Base-by-base conservation (phyloP, 129 eudicot species). In the Pulicaria dysenterica region DNA sequence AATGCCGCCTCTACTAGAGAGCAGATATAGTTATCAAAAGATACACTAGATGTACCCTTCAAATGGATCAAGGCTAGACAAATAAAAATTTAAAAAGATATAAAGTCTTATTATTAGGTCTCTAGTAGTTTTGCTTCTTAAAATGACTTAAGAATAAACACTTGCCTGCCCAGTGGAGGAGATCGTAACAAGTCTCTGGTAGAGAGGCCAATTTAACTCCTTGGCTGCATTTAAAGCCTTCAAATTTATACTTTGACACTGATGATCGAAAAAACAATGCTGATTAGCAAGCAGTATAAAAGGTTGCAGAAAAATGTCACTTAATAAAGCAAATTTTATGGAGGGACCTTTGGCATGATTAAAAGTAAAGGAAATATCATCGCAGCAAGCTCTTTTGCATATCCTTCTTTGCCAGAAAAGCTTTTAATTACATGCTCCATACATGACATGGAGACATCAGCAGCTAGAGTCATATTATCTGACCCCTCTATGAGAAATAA, bases 141-240 rank as follows among this genome's bases (percentile, higher is more conserved):
- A 24, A 24, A 24, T 24, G 31, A 24, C 31, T 0, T 0, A 24
- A 24, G 31, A 16, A 74, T 10, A 58, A 8, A 41, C 43, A 47
- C 70, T 61, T 79, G 82, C 97, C 97, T 83, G 85, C 79, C 78
- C 91, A 46, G 83, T 12, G 61, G 34, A 61, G 47, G 74, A 71
- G 64, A 59, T 53, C 67, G 56, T 64, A 57, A 49, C 69, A 53
- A 93, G 84, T 74, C 79, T 81, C 58, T 73, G 74, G 73, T 78
- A 94, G 49, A 90, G 81, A 71, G 95, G 82, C 93, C 96, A 94
- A 9, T 84, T 79, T 49, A 94, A 16, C 67, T 84, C 74, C 72
- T 77, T 88, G 42, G 91, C 90, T 45, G 85, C 78, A 72, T 82
- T 86, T 71, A 83, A 74, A 64, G 89, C 96, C 80, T 83, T 82